Evolutionary conservation across 2,329 filamentous ascomycete genomes (phyloP), one percentile per base, ranked within the genome.

Genomic region (Talaromyces rugulosus): DNA sequence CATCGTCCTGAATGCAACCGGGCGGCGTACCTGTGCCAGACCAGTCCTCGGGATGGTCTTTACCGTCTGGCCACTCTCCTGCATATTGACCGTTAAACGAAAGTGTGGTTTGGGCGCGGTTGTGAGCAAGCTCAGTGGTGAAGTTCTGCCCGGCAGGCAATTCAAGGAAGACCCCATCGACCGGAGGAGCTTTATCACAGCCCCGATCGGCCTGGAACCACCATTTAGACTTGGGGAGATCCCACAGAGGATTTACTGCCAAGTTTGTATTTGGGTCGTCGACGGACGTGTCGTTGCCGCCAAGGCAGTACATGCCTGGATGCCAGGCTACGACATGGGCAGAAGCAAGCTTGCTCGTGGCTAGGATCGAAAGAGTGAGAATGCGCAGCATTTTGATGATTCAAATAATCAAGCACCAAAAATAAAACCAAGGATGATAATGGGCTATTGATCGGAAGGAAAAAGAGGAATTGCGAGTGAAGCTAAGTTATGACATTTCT

Each of bases 181-280:
- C 64, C 1, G 76, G 76, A 8, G 74, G 78, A 7, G 74, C 75
- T 11, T 68, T 65, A 62, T 82, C 75, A 64, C 81, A 83, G 50
- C 78, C 78, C 9, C 80, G 78, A 62, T 81, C 76, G 61, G 76
- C 74, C 63, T 83, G 81, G 73, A 82, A 81, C 80, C 81, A 83
- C 80, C 80, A 82, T n/a, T 81, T 65, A 27, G 71, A 69, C 60
- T 78, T 75, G 16, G 72, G 64, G n/a, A 82, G 76, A 31, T 80
- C 65, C 66, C 76, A 82, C 28, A 83, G 74, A 4, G 81, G 81
- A 56, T 75, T 72, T n/a, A 82, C 79, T 23, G 72, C 77, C 1
- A 74, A 69, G 64, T 81, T 81, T 70, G 72, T 81, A 69, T 83
- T 82, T 50, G 64, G 66, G 57, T 78, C 67, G 50, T 81, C 76